phyloP scores from a whole-genome alignment of 306 rosid species.

The Dryas drummondii region DNA sequence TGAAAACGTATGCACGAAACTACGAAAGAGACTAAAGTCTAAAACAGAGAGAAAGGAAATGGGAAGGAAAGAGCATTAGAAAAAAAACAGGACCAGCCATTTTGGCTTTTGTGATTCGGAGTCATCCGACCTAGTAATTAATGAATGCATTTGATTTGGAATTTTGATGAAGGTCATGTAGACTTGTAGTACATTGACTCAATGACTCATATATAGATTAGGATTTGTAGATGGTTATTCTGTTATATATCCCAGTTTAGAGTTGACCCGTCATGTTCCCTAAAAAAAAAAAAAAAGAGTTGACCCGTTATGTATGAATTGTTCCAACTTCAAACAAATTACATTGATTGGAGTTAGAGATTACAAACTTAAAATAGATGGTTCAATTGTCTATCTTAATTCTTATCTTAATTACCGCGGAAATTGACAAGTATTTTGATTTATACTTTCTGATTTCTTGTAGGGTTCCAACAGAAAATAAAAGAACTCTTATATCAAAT shows the following conservation, averaged over 20 bases:
- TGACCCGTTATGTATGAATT: neutral
- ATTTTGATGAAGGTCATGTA: neutral
- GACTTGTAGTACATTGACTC: neutral
- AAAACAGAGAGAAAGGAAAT: neutral
- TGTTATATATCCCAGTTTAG: neutral
- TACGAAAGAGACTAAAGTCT: neutral
- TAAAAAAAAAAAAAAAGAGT: neutral
- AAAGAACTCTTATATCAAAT: too few species aligned
- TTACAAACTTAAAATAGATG: neutral
- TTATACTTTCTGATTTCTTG: too few species aligned
- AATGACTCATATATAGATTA: neutral
- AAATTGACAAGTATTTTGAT: too few species aligned
- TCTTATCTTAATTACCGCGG: too few species aligned
- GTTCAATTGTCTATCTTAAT: neutral
- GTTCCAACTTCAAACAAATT: neutral
- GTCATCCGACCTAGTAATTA: neutral
- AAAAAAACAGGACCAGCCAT: neutral
- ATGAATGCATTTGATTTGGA: neutral
- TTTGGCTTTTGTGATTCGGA: neutral
- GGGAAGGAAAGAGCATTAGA: constrained; percentile 1
- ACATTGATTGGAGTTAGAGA: too few species aligned
- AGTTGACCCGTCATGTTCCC: neutral
- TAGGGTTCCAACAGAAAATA: too few species aligned
- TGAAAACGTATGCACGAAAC: neutral
- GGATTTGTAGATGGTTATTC: neutral